Percentiles rank a stretch among this genome's conserved stretches.
phyloP scores from a whole-genome alignment of 257 asterid species.

The Gentiana dahurica region DNA sequence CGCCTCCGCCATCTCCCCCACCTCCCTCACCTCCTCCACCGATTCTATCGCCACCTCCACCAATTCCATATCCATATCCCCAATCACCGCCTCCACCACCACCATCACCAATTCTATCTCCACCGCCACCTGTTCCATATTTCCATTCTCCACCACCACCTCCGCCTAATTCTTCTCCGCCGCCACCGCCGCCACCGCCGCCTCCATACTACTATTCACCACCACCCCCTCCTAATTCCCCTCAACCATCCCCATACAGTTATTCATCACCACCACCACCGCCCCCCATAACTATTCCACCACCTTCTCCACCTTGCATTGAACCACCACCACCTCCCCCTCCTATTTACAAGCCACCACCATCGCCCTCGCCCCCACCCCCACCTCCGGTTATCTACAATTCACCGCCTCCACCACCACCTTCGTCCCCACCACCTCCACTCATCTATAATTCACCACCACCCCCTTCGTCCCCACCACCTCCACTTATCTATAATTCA shows the following conservation, averaged over 20 bases:
- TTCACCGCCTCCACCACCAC: constrained; percentile 53
- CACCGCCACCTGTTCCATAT: constrained; percentile 2
- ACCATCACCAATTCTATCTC: constrained; percentile 11
- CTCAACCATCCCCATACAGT: constrained; percentile 21
- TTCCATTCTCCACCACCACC: constrained; percentile 35
- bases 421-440: constrained; percentile 35
- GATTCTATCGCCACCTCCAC: constrained; percentile 19
- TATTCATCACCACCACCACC: neutral
- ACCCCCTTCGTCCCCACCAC: constrained; percentile 20
- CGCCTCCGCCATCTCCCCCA: constrained; percentile 8
- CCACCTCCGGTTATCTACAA: constrained; percentile 27
- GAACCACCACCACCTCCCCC: constrained; percentile 34
- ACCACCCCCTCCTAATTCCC: constrained; percentile 22
- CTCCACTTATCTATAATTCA: constrained; percentile 24
- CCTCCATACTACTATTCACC: constrained; percentile 10
- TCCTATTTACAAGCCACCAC: constrained; percentile 7
- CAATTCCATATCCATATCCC: constrained; percentile 21
- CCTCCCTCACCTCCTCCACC: constrained; percentile 19
- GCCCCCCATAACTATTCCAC: constrained; percentile 9
- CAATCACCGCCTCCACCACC: constrained; percentile 11
- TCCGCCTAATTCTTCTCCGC: neutral
- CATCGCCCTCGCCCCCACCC: constrained; percentile 19
- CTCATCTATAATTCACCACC: constrained; percentile 8
- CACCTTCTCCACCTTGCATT: constrained; percentile 15
- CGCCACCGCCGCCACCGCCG: constrained; percentile 29